phyloP scores from a whole-genome alignment of 2,329 filamentous ascomycete genomes.

The Arthrobotrys megalospora region DNA sequence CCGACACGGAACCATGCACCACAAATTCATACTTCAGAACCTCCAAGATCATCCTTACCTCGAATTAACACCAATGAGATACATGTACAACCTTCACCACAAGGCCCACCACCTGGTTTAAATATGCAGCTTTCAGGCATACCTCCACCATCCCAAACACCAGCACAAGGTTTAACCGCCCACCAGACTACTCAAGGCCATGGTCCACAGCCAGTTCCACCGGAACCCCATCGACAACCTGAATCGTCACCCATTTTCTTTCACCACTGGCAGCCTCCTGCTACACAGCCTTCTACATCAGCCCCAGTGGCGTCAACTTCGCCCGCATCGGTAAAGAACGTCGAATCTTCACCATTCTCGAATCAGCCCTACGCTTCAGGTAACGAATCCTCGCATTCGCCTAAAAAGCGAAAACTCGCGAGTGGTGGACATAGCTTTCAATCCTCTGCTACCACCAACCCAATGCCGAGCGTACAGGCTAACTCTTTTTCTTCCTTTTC shows the following conservation, averaged over 20 bases:
- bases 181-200: slow-evolving; percentile 58
- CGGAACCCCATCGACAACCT: slow-evolving; percentile 51
- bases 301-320: slow-evolving; percentile 61
- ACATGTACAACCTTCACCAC: slow-evolving; percentile 70
- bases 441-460: slow-evolving; percentile 54
- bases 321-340: slow-evolving; percentile 63
- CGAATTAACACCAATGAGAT: slow-evolving; percentile 72
- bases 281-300: slow-evolving; percentile 54
- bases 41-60: slow-evolving; percentile 70
- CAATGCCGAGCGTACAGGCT: slow-evolving; percentile 24
- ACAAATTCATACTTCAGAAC: slow-evolving; percentile 64
- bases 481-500: slow-evolving; percentile 61
- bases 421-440: slow-evolving; percentile 57
- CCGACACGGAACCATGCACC: slow-evolving; percentile 66
- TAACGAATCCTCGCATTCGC: slow-evolving; percentile 62
- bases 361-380: slow-evolving; percentile 62
- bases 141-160: slow-evolving; percentile 60
- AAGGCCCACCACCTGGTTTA: slow-evolving; percentile 60
- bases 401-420: slow-evolving; percentile 64
- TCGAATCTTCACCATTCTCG: slow-evolving; percentile 63
- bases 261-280: slow-evolving; percentile 64
- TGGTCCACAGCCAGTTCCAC: slow-evolving; percentile 38
- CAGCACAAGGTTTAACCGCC: slow-evolving; percentile 42
- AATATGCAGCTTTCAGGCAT: slow-evolving; percentile 56
- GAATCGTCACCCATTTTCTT: slow-evolving; percentile 63